Evolutionary conservation across 257 asterid genomes (phyloP).

Genomic region (Solanum commersonii): DNA sequence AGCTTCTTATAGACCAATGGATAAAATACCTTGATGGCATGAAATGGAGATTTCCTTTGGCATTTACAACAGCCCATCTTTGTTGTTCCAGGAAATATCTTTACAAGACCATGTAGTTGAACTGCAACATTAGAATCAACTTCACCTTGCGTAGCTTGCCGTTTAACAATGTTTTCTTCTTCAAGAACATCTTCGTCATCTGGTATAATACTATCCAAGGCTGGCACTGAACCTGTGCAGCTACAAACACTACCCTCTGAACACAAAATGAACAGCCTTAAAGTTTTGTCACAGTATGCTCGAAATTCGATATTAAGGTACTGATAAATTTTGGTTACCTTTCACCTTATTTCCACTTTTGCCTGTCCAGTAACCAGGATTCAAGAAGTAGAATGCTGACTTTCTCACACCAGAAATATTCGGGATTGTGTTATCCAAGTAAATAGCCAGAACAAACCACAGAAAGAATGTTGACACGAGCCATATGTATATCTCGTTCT

Average conservation of each 20-base stretch:
- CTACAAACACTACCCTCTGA: slow-evolving; percentile 83
- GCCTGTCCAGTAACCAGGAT: slow-evolving; percentile 93
- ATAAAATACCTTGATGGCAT: slow-evolving; percentile 67
- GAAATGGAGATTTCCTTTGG: slow-evolving; percentile 73
- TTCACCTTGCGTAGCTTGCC: slow-evolving; percentile 46
- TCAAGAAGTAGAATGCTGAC: slow-evolving; percentile 54
- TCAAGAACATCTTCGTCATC: slow-evolving; percentile 88
- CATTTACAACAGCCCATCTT: slow-evolving; percentile 60
- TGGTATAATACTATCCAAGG: slow-evolving; percentile 41
- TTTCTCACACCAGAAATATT: slow-evolving; percentile 87
- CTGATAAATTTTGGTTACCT: slow-evolving; percentile 35
- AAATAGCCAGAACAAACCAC: slow-evolving; percentile 78
- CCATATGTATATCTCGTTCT: slow-evolving; percentile 75
- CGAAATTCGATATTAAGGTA: background rate
- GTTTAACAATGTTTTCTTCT: slow-evolving; percentile 78
- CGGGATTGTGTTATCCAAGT: slow-evolving; percentile 80
- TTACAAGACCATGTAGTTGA: slow-evolving; percentile 73
- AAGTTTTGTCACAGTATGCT: background rate
- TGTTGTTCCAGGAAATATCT: slow-evolving; percentile 61
- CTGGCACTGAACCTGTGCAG: slow-evolving; percentile 46
- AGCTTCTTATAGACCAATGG: background rate
- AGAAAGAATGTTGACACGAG: slow-evolving; percentile 49
- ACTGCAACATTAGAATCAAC: slow-evolving; percentile 56
- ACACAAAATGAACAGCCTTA: slow-evolving; percentile 1
- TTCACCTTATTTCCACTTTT: slow-evolving; percentile 67